Evolutionary conservation across 441 rosid genomes (phyloP).

Genomic region (Syzygium malaccense): DNA sequence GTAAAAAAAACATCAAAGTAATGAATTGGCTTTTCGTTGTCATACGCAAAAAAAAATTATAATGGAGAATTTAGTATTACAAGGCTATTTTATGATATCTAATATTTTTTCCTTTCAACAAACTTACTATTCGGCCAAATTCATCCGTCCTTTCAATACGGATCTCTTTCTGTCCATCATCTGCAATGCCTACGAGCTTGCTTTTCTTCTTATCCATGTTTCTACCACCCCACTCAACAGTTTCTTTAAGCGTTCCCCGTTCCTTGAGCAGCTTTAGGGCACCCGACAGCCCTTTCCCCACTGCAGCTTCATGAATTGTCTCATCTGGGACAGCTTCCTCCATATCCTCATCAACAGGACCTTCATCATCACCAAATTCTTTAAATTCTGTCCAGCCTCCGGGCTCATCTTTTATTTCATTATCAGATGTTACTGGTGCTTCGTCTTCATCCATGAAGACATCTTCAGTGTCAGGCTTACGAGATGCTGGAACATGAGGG

Average conservation of each 20-base stretch:
- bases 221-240: conserved; percentile 94
- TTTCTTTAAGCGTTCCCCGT: conserved; percentile 88
- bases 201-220: conserved; percentile 99
- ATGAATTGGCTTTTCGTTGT: neutral
- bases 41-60: neutral
- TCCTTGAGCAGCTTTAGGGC: conserved; percentile 80
- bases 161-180: conserved; percentile 59
- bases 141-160: conserved; percentile 91
- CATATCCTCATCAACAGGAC: conserved; percentile 33
- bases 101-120: neutral
- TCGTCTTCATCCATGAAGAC: conserved; percentile 95
- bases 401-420: conserved; percentile 46
- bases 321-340: conserved; percentile 74
- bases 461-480: conserved; percentile 64
- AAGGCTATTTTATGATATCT: neutral
- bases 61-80: neutral
- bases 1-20: neutral
- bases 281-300: conserved; percentile 92
- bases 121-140: conserved; percentile 96
- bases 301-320: conserved; percentile 77
- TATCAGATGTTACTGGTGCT: conserved; percentile 45
- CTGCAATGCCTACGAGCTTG: conserved; percentile 84
- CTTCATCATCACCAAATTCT: conserved; percentile 44
- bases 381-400: conserved; percentile 59
- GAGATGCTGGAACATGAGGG: conserved; percentile 43